Evolutionary conservation across 23 red algal genomes (phyloP), one percentile per base, ranked within the genome.

Genomic region (Gracilaria domingensis): DNA sequence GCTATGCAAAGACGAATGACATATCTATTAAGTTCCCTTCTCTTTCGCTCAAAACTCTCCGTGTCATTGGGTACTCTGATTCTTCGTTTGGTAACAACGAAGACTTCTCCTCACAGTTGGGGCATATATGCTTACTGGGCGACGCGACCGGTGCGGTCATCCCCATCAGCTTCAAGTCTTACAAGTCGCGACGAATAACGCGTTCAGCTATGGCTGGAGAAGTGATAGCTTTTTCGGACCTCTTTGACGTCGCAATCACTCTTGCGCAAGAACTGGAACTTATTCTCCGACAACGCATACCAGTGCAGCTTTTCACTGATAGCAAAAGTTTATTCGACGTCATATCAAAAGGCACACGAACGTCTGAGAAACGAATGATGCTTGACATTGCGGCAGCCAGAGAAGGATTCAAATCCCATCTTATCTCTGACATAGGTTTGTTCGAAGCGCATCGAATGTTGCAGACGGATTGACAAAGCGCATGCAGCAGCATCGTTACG

Each of bases 311-410:
- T 23, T 74, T 87, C 23, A 87, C 83, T 11, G 83, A 87, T 64
- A 56, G 65, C 83, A 72, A 87, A 32, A 58, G 11, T 4, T n/a
- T 87, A 35, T 87, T 72, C 28, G 61, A 72, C 13, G 64, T 87
- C 20, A 74, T 87, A 0, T 73, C 83, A 8, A 55, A 74, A 45
- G 62, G 65, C 21, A 53, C 83, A 0, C 26, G 67, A 9, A 87
- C 83, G 0, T 73, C 83, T 0, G 83, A 87, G 13, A 87, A 66
- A 54, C 83, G 83, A 56, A 26, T 87, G 11, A 87, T 87, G 62
- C 50, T 87, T 42, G 83, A 87, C 37, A 50, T 87, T 8, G 60
- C 83, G 0, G 58, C 83, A 20, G 83, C 62, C 18, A 50, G 83
- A 18, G 28, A 74, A 33, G 83, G 65, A 14, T 87, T 73, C 24